Conservation (phyloP, 345 rosid species). For the Eucalyptus camaldulensis region DNA sequence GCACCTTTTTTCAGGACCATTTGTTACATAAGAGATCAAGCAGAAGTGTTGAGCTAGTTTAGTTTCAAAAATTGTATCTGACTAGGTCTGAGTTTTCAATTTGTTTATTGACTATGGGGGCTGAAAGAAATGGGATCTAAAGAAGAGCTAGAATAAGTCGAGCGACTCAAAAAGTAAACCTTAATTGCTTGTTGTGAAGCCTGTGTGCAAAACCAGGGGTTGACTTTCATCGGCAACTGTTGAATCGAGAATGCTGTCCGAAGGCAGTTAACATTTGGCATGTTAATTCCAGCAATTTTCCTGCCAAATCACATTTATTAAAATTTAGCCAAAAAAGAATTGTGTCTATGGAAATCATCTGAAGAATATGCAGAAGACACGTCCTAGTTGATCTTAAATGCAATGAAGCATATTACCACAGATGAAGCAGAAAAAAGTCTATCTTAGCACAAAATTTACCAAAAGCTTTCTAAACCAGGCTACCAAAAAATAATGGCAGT, state of each 20-base stretch:
- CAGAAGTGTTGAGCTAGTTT: neutral
- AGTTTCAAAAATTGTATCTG: neutral
- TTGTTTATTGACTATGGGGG: neutral
- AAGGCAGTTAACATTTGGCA: slow-evolving; percentile 21
- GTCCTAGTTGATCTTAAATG: neutral
- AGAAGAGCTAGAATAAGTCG: neutral
- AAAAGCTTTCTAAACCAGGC: neutral
- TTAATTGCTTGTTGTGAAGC: neutral
- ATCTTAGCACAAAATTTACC: neutral
- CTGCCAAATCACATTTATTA: slow-evolving; percentile 4
- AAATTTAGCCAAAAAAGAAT: neutral
- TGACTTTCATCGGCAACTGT: slow-evolving; percentile 4
- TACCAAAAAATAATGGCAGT: neutral
- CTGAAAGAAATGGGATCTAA: neutral
- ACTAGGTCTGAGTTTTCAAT: neutral
- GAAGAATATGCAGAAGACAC: neutral
- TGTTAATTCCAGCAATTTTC: slow-evolving; percentile 36
- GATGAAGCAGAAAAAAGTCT: neutral
- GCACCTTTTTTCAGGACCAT: neutral
- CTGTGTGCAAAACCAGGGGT: neutral
- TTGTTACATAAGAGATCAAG: neutral
- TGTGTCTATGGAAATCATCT: neutral
- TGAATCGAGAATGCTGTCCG: slow-evolving; percentile 15
- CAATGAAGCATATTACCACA: neutral
- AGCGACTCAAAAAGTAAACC: neutral